Percentiles rank a stretch among this genome's conserved stretches.
phyloP scores from a whole-genome alignment of 208 protist genomes.

The Leishmania tarentolae region DNA sequence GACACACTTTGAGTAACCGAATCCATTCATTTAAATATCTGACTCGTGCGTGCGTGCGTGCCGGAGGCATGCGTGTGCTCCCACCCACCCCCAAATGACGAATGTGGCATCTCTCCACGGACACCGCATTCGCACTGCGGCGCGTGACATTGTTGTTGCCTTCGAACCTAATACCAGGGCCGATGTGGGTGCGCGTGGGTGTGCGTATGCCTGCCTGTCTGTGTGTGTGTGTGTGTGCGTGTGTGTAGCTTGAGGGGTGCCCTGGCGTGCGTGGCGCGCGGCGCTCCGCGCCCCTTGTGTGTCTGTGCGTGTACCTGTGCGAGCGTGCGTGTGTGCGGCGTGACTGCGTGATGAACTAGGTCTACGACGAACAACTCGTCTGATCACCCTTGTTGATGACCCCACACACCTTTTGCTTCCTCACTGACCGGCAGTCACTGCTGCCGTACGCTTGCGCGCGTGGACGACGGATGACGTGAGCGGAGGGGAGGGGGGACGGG shows the following conservation, averaged over 20 bases:
- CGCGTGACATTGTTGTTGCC: conserved; percentile 11
- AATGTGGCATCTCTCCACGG: conserved; percentile 19
- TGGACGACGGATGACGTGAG: too few relatives aligned
- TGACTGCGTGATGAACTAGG: conserved; percentile 16
- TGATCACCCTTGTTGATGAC: conserved; percentile 25
- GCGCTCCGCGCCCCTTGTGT: not conserved
- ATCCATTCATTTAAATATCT: conserved; percentile 29
- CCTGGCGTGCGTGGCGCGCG: not conserved
- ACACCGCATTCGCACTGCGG: conserved; percentile 14
- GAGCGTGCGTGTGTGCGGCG: not conserved
- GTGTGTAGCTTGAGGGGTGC: not conserved
- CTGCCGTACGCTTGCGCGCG: not conserved
- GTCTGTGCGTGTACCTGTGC: too few relatives aligned
- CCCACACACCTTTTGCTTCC: conserved; percentile 33
- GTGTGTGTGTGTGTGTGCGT: not conserved
- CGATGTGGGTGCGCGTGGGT: too few relatives aligned
- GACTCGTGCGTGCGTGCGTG: conserved; percentile 2
- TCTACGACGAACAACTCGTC: conserved; percentile 35
- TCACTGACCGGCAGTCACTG: conserved; percentile 25
- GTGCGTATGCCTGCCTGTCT: too few relatives aligned
- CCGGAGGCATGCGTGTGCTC: not conserved
- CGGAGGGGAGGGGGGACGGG: too few relatives aligned
- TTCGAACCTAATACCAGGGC: not conserved
- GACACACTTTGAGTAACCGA: conserved; percentile 41
- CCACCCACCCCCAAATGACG: conserved; percentile 1